Evolutionary conservation across 2,329 filamentous ascomycete species (phyloP), one percentile per base, ranked within the genome.

Genomic region (Pezicula radicicola): DNA sequence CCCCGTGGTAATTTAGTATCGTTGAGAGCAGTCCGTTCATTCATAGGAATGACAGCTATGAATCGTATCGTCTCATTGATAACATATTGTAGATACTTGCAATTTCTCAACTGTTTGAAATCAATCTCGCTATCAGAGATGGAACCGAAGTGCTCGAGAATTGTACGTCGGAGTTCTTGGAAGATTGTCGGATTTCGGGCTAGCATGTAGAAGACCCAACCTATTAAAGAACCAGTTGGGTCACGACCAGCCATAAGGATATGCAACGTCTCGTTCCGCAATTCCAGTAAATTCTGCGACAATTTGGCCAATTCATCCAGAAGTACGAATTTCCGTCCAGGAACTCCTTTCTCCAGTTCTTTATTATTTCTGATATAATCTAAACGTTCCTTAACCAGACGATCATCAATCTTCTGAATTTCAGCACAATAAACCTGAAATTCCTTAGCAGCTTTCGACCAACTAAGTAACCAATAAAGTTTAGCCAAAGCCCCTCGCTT

Each of bases 171-270:
- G 15, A 81, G 66, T 49, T 70, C 73, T 8, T 60, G 53, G 55
- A 68, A 76, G 33, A 74, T 64, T 0, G 58, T 53, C 1, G 65
- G 67, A 52, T 76, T 56, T 16, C 70, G 66, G 2, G 71, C 66
- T 13, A 78, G 61, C 15, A 69, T 64, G 54, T 70, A 71, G 50
- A 77, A 70, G 13, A 71, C 63, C 72, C 74, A 80, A 10, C 74
- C 71, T 1, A 84, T 61, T 3, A 77, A 69, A 21, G 69, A 70
- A 0, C 76, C 79, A 0, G 78, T 83, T 0, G 79, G 83, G 54
- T 84, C 81, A 3, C 79, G 70, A 1, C 79, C 80, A 0, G 79
- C 81, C 30, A 57, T 7, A 77, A 68, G 50, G 80, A 54, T 54
- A 40, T 59, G 54, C 8, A 60, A 35, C 10, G 57, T 55, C 36